Conservation (phyloP, 768 basidiomycete genomes). For the Collybia sordida region DNA sequence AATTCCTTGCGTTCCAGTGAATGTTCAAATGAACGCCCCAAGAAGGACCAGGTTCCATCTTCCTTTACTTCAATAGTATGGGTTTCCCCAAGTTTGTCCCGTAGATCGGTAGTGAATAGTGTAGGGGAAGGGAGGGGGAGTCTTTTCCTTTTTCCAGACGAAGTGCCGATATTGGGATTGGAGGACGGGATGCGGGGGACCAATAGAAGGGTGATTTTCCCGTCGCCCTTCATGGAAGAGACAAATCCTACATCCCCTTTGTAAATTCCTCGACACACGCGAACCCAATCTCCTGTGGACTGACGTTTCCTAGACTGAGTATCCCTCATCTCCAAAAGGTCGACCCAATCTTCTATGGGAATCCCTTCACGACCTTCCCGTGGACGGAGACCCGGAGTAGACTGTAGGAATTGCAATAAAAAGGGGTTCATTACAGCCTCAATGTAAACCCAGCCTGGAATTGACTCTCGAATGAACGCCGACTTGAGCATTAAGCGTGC, state of each 20-base stretch:
- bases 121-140: no score
- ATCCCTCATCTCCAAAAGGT: neutral
- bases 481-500: no score
- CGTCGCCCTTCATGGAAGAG: neutral
- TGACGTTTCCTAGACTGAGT: no score
- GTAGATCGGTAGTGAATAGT: neutral
- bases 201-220: neutral
- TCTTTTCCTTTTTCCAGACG: neutral
- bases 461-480: neutral
- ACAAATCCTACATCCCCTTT: slow-evolving; percentile 5
- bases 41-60: no score
- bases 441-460: neutral
- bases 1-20: neutral
- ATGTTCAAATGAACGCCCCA: neutral
- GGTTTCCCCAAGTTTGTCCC: neutral
- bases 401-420: neutral
- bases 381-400: neutral
- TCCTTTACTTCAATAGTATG: neutral
- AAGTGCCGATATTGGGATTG: neutral
- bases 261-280: neutral
- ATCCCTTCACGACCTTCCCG: neutral
- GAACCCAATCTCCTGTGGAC: slow-evolving; percentile 5
- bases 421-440: neutral
- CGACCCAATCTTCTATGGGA: neutral
- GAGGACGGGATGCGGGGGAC: no score